Evolutionary conservation across 2,329 filamentous ascomycete genomes (phyloP), one percentile per base, ranked within the genome.

Genomic region (Venturia asperata): DNA sequence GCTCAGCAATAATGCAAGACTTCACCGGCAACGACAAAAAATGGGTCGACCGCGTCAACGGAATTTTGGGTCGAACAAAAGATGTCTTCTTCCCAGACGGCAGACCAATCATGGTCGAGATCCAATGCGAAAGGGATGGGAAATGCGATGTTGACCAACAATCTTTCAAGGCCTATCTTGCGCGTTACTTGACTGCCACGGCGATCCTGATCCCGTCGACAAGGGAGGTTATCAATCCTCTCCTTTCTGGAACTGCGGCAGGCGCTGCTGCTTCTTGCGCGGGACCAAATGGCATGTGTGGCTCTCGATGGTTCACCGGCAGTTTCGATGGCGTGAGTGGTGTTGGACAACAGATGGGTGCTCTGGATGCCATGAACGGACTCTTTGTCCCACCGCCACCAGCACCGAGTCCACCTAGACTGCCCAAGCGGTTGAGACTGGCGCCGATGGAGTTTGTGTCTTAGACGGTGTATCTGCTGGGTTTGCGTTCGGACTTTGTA

Each of bases 141-240:
- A 79, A 78, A 34, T 92, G 89, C 80, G 84, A 90, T 76, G 80
- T 81, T 68, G 88, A 92, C 74, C 87, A 91, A 77, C 83, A 83
- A 70, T 85, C 82, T 62, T 92, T 91, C 84, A 92, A 92, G 77
- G 88, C 87, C 13, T 91, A 90, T 74, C 79, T 91, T 34, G 76
- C 85, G 37, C 86, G 89, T 52, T 92, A 87, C 84, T 72, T 82
- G 65, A 73, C 75, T 19, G 79, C 80, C 67, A 75, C 78, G 10
- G 75, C 78, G 1, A 68, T 77, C 41, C 67, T 81, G 56, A 77
- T 77, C 19, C 79, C 80, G 2, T 77, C 74, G 62, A 78, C 78
- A 42, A 71, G 72, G 55, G 70, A 73, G 30, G 70, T 70, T 15
- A 75, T 81, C 55, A 72, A 70, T 63, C 74, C 74, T 10, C 73